Conservation (phyloP, 192 early-diverging fungal genomes). For the Coemansia sp. region DNA sequence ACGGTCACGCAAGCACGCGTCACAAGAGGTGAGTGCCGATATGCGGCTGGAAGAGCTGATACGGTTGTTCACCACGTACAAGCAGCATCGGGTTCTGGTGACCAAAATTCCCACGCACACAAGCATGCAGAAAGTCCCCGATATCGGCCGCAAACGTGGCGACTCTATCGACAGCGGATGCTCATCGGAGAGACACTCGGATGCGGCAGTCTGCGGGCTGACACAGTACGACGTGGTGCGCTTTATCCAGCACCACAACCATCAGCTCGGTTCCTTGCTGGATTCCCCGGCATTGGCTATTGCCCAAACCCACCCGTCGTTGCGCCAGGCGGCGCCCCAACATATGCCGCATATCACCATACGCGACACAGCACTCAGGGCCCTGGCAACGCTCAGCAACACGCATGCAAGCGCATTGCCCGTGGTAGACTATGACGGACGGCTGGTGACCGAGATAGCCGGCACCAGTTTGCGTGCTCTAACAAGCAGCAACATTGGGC, state of each 20-base stretch:
- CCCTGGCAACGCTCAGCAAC: constrained; percentile 27
- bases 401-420: constrained; percentile 44
- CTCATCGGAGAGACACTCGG: constrained; percentile 6
- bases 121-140: constrained; percentile 11
- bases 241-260: constrained; percentile 54
- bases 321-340: constrained; percentile 16
- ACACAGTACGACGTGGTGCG: constrained; percentile 52
- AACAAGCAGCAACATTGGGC: constrained; percentile 16
- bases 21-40: constrained; percentile 29
- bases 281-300: constrained; percentile 3
- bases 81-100: constrained; percentile 45
- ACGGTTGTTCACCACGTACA: constrained; percentile 29
- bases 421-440: constrained; percentile 43
- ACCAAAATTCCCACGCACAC: constrained; percentile 3
- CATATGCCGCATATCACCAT: constrained; percentile 26
- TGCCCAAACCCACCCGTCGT: background rate
- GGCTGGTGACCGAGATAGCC: constrained; percentile 44
- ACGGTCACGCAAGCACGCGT: constrained; percentile 39
- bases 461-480: constrained; percentile 37
- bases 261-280: constrained; percentile 26
- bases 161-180: constrained; percentile 31
- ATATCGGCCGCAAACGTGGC: constrained; percentile 18
- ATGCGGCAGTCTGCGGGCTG: constrained; percentile 29
- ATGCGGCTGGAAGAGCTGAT: constrained; percentile 40
- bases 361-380: constrained; percentile 38